Base-by-base conservation (phyloP, 495 filamentous ascomycete genomes). In the Trichoderma asperelloides region DNA sequence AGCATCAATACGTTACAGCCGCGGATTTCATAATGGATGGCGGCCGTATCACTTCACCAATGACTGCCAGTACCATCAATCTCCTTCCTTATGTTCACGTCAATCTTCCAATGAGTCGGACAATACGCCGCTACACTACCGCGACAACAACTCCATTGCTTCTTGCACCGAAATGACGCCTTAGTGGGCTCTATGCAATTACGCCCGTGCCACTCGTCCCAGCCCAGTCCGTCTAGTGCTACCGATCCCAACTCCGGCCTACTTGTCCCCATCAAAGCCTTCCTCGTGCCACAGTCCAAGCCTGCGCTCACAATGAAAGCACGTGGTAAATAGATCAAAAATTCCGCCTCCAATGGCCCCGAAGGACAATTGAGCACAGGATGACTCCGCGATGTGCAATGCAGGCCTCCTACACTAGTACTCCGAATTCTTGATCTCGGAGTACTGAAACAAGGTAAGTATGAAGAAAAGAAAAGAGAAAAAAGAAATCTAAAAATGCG, bases 361-460 rank as follows among this genome's bases (percentile, higher is more conserved):
- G 55, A 60, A 60, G 55, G 55, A 60, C 55, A 60, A 60, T 60
- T 60, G 55, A 60, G 55, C 55, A 18, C 55, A 30, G 55, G 55
- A 60, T 30, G 55, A 60, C 55, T 60, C 55, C 55, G 55, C 55
- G 55, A 60, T 60, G 55, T 60, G 55, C 55, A 60, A 60, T 60
- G 55, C 55, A 60, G 55, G 55, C 55, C 55, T 60, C 55, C 55
- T 25, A 60, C 55, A 60, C 55, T 60, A 60, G 55, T 60, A 30
- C 55, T 30, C 55, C 55, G 55, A 28, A 11, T 60, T 60, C 55
- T 60, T 60, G 55, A 60, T 28, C 55, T 60, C 55, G 55, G 55
- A 30, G 25, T 30, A 60, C 55, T 60, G 55, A 30, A 60, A 60
- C 55, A 60, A 60, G 55, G 55, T 60, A 60, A 60, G 55, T 60